Conservation (phyloP, 306 rosid genomes). For the Cucurbita ficifolia region DNA sequence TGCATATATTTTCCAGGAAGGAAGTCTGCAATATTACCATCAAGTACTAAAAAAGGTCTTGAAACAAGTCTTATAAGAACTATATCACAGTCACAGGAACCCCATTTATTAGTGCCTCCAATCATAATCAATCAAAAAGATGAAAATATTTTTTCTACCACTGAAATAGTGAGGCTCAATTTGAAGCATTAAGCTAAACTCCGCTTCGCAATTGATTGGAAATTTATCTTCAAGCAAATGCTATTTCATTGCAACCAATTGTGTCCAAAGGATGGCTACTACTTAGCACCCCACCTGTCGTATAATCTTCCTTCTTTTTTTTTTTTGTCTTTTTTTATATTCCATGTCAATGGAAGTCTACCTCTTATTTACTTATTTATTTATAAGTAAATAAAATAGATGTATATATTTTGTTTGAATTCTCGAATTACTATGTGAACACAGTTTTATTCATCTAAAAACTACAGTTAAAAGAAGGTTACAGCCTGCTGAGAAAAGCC, state of each 20-base stretch:
- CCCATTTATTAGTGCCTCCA: neutral
- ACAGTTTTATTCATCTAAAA: neutral
- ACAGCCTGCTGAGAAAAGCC: slow-evolving; percentile 43
- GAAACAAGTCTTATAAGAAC: too few relatives aligned
- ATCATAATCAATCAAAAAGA: neutral
- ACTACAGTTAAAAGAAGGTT: slow-evolving; percentile 78
- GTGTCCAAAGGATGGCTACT: neutral
- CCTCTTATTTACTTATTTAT: neutral
- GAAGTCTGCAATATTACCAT: neutral
- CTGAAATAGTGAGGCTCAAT: neutral
- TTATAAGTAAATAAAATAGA: neutral
- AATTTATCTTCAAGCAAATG: neutral
- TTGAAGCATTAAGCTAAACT: neutral
- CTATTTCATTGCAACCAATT: neutral
- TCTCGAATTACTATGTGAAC: neutral
- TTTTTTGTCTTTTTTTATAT: neutral
- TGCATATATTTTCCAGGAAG: neutral
- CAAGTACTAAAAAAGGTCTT: neutral
- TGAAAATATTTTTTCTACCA: neutral
- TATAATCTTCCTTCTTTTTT: neutral
- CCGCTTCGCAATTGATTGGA: neutral
- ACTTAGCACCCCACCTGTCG: neutral
- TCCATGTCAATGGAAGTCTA: neutral
- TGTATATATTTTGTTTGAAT: neutral
- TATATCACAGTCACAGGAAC: too few relatives aligned